Evolutionary conservation across 106 monocot species (phyloP).

Genomic region (Dactylorhiza incarnata): DNA sequence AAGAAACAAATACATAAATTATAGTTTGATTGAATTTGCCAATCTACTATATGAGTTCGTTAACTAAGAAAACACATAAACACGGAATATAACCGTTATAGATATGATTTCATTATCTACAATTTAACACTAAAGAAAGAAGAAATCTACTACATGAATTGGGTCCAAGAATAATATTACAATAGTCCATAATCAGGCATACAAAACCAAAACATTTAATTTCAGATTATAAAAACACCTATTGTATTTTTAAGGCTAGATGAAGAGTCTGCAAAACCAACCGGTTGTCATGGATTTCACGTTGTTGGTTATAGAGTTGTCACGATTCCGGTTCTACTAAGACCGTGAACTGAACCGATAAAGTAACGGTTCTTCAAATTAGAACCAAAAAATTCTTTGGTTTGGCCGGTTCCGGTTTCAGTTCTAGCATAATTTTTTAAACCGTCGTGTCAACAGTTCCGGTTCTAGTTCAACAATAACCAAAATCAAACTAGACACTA

Average conservation of each 20-base stretch:
- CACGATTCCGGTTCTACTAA: no score
- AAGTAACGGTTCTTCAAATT: no score
- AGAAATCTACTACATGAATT: neutral
- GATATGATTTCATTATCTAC: neutral
- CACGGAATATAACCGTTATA: neutral
- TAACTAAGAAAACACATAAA: neutral
- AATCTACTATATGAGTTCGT: neutral
- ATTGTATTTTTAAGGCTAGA: neutral
- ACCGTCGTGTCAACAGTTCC: no score
- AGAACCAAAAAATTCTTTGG: no score
- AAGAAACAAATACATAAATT: slow-evolving; percentile 7
- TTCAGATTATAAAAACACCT: neutral
- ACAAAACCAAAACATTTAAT: no score
- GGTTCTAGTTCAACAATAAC: no score
- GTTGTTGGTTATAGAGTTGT: no score
- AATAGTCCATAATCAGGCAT: neutral
- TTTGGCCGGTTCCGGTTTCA: no score
- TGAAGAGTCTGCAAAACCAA: neutral
- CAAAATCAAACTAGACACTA: no score
- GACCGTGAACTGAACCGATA: no score
- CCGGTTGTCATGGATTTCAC: no score
- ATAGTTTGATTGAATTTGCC: neutral
- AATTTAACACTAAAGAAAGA: neutral
- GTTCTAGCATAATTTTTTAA: no score
- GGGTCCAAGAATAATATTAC: neutral